Evolutionary conservation across 164 flowering plant species (phyloP).

Genomic region (Nymphaea colorata): DNA sequence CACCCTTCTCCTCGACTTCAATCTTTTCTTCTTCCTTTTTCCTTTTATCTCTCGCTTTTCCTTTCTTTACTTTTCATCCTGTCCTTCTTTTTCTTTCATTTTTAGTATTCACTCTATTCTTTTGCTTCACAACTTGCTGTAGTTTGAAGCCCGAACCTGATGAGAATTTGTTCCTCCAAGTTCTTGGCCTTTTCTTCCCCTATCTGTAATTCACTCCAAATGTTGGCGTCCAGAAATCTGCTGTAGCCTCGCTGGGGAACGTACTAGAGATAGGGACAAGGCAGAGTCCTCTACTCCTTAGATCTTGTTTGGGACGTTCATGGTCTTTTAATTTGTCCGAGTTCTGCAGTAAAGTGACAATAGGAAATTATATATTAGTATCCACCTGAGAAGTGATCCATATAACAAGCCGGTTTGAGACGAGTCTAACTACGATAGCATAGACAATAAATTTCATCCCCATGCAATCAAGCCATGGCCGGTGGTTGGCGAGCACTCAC

Average conservation of each 20-base stretch:
- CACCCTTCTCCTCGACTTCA: slow-evolving; percentile 4
- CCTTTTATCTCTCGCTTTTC: not conserved
- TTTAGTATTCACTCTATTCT: slow-evolving; percentile 8
- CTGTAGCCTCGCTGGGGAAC: slow-evolving; percentile 42
- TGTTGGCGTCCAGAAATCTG: slow-evolving; percentile 68
- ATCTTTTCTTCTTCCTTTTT: not conserved
- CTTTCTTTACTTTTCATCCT: slow-evolving; percentile 2
- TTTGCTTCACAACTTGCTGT: not conserved
- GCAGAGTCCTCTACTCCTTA: slow-evolving; percentile 63
- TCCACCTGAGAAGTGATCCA: no score
- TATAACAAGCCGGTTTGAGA: no score
- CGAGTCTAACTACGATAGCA: no score
- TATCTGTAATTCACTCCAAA: slow-evolving; percentile 63
- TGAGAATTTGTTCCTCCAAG: not conserved
- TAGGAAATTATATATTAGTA: no score
- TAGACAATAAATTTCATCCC: no score
- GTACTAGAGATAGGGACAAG: slow-evolving; percentile 65
- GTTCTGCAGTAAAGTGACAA: not conserved
- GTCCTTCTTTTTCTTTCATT: not conserved
- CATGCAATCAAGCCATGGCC: no score
- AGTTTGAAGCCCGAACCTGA: not conserved
- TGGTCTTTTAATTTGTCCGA: slow-evolving; percentile 22
- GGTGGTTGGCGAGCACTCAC: no score
- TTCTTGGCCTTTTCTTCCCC: slow-evolving; percentile 2
- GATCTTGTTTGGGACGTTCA: slow-evolving; percentile 45